phyloP scores from a whole-genome alignment of 805 yeast genomes.

The Metschnikowia dekortorum region DNA sequence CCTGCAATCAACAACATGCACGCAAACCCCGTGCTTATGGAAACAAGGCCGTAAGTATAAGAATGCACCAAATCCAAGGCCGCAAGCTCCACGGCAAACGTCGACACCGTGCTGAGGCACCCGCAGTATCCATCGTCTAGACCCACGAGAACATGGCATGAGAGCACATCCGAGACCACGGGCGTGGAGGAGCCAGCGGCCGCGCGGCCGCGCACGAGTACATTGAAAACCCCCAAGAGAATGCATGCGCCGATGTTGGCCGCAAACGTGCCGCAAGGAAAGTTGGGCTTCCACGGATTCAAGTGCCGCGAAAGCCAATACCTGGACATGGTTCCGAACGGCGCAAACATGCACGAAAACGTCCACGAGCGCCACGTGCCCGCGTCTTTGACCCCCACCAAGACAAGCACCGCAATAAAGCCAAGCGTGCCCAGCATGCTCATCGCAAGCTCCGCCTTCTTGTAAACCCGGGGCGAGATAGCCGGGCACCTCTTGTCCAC shows the following conservation, averaged over 20 bases:
- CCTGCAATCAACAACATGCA: slow-evolving; percentile 62
- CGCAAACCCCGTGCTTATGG: slow-evolving; percentile 46
- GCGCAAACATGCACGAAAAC: slow-evolving; percentile 61
- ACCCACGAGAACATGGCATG: slow-evolving; percentile 52
- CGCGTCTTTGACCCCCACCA: slow-evolving; percentile 32
- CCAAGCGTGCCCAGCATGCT: slow-evolving; percentile 22
- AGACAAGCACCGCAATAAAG: slow-evolving; percentile 35
- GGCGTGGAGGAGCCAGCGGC: slow-evolving; percentile 12
- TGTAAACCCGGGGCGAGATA: slow-evolving; percentile 17
- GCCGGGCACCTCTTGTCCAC: slow-evolving; percentile 21
- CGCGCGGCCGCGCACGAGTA: slow-evolving; percentile 43
- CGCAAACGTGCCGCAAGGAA: slow-evolving; percentile 51
- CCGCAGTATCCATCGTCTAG: slow-evolving; percentile 68
- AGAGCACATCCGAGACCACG: slow-evolving; percentile 27
- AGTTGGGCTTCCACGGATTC: slow-evolving; percentile 40
- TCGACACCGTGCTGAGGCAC: slow-evolving; percentile 67
- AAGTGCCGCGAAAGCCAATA: slow-evolving; percentile 47
- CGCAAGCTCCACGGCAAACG: slow-evolving; percentile 67
- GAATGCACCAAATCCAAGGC: slow-evolving; percentile 27
- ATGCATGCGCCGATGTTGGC: slow-evolving; percentile 48
- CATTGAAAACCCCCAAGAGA: slow-evolving; percentile 39
- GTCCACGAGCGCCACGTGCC: slow-evolving; percentile 66
- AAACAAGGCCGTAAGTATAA: slow-evolving; percentile 47
- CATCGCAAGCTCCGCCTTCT: slow-evolving; percentile 17
- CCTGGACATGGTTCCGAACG: slow-evolving; percentile 63